Conservation (phyloP, 176 grass and related monocot species). For the Puccinellia tenuiflora region DNA sequence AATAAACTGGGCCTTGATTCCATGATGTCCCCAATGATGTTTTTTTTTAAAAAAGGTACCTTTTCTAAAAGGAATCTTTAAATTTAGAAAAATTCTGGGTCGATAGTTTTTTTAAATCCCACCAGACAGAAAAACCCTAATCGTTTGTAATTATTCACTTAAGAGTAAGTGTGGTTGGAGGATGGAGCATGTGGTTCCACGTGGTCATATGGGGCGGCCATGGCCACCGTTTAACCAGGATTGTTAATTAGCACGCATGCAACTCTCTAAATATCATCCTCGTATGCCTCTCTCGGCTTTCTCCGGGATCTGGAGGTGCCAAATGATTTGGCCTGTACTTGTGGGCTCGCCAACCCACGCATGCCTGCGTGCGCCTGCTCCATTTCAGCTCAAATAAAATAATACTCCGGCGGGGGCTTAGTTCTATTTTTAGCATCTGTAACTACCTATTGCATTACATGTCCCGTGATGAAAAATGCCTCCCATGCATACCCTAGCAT, state of each 20-base stretch:
- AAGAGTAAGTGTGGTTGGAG: background rate
- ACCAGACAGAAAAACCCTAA: background rate
- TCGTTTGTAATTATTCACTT: background rate
- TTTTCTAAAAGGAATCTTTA: background rate
- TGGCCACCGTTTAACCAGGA: background rate
- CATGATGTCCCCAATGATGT: background rate
- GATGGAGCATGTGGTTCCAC: background rate
- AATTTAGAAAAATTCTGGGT: too few relatives aligned
- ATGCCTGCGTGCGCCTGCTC: background rate
- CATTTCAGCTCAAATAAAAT: background rate
- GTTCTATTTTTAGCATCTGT: background rate
- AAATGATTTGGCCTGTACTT: slow-evolving; percentile 27
- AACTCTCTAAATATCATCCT: slow-evolving; percentile 23
- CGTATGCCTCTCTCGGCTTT: background rate
- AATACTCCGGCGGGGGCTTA: background rate
- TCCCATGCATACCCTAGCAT: too few relatives aligned
- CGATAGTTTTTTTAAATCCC: background rate
- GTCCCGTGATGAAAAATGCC: too few relatives aligned
- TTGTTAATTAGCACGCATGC: background rate
- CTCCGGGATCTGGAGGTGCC: background rate
- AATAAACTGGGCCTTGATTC: background rate
- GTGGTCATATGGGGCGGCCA: slow-evolving; percentile 23
- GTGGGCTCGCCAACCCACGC: background rate
- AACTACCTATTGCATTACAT: too few relatives aligned
- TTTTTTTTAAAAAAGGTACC: background rate